Evolutionary conservation across 2,329 filamentous ascomycete genomes (phyloP).

Genomic region (Beauveria sp.): DNA sequence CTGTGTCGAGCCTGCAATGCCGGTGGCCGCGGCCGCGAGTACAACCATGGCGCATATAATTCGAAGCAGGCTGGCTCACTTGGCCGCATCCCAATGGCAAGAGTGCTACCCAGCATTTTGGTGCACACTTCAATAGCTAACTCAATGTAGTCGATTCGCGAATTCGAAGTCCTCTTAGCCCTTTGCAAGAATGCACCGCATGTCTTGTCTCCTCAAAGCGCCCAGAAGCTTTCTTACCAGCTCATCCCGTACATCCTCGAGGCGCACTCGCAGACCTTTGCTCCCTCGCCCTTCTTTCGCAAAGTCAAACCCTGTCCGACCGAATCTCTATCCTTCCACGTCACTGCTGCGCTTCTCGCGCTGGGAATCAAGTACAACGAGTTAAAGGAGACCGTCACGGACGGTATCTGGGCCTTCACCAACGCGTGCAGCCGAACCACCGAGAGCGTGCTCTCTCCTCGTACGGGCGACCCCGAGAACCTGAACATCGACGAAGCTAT

Average conservation of each 20-base stretch:
- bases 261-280: conserved; percentile 70
- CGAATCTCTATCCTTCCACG: conserved; percentile 71
- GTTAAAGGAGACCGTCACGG: conserved; percentile 58
- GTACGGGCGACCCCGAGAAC: conserved; percentile 46
- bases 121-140: not conserved
- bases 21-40: conserved; percentile 35
- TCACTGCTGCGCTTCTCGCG: conserved; percentile 74
- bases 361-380: conserved; percentile 66
- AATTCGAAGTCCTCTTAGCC: conserved; percentile 86
- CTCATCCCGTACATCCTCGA: conserved; percentile 80
- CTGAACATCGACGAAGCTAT: conserved; percentile 59
- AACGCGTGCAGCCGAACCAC: conserved; percentile 60
- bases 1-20: conserved; percentile 51
- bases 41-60: conserved; percentile 39
- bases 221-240: conserved; percentile 70
- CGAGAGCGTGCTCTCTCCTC: conserved; percentile 45
- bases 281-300: conserved; percentile 73
- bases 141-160: conserved; percentile 63
- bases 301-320: conserved; percentile 81
- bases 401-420: conserved; percentile 65
- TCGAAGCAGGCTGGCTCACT: conserved; percentile 32
- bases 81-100: conserved; percentile 55
- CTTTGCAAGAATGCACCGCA: conserved; percentile 83
- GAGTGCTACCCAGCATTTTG: not conserved
- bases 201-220: conserved; percentile 62